Conservation (phyloP, 352 stramenopile genomes). For the Pythium guiyangense region DNA sequence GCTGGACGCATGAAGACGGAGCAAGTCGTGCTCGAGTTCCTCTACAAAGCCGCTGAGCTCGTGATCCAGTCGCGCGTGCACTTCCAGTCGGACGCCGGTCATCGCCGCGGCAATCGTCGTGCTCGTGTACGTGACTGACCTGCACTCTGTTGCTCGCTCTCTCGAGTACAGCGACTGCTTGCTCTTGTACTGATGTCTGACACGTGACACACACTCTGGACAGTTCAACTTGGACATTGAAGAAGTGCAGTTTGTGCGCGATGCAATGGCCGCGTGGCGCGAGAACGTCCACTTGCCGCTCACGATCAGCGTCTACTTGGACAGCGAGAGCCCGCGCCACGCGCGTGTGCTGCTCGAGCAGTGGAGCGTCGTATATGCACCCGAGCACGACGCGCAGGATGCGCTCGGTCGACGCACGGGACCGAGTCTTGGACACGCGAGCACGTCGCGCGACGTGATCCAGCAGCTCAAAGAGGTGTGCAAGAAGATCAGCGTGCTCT, state of each 20-base stretch:
- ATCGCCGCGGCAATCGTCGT: slow-evolving; percentile 39
- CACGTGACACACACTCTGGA: background rate
- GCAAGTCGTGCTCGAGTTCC: slow-evolving; percentile 80
- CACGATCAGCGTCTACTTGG: slow-evolving; percentile 65
- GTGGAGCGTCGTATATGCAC: slow-evolving; percentile 65
- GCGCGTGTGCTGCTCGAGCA: slow-evolving; percentile 61
- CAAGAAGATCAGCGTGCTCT: slow-evolving; percentile 70
- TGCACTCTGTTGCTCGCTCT: background rate
- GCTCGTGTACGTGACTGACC: slow-evolving; percentile 35
- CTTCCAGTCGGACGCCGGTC: slow-evolving; percentile 47
- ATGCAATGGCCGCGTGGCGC: slow-evolving; percentile 60
- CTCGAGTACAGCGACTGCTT: too few relatives aligned
- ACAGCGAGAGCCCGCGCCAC: slow-evolving; percentile 23
- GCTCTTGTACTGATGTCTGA: too few relatives aligned
- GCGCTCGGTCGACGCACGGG: slow-evolving; percentile 5
- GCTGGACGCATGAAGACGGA: slow-evolving; percentile 74
- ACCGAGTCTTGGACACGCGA: background rate
- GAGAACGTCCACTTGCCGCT: slow-evolving; percentile 71
- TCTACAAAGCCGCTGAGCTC: slow-evolving; percentile 81
- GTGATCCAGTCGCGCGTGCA: slow-evolving; percentile 79
- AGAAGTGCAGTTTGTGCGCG: slow-evolving; percentile 60
- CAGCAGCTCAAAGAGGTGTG: slow-evolving; percentile 77
- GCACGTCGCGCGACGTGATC: slow-evolving; percentile 61
- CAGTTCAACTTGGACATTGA: slow-evolving; percentile 86
- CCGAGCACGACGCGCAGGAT: slow-evolving; percentile 22